A percentile compares a stretch with the other conserved stretches of the same genome.
Conservation (phyloP, 495 filamentous ascomycete species). For the Saxispiralis lemnorum region DNA sequence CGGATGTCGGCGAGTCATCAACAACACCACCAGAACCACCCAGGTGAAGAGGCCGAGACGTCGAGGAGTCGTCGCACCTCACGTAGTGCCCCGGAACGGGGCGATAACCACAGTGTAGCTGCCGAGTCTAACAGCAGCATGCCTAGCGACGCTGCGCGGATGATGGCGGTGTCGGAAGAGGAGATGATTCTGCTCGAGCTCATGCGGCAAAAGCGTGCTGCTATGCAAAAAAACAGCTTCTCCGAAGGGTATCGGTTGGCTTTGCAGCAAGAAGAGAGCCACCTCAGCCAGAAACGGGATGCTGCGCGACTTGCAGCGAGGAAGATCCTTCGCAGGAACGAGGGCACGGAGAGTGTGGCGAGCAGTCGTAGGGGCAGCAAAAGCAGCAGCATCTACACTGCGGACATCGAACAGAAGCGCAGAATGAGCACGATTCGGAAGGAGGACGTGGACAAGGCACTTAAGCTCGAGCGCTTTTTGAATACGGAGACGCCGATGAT, state of each 20-base stretch:
- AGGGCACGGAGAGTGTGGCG: not conserved
- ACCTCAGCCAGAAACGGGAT: slow-evolving; percentile 3
- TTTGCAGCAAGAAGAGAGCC: slow-evolving; percentile 13
- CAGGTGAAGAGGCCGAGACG: not conserved
- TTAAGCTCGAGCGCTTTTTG: slow-evolving; percentile 10
- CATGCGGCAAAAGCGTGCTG: slow-evolving; percentile 59
- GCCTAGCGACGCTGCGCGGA: slow-evolving; percentile 24
- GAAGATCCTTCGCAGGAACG: slow-evolving; percentile 4
- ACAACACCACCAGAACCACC: slow-evolving; percentile 1
- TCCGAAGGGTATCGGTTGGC: slow-evolving; percentile 32
- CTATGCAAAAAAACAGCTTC: slow-evolving; percentile 56
- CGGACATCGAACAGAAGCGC: slow-evolving; percentile 3
- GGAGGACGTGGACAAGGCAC: slow-evolving; percentile 12
- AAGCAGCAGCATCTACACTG: not conserved
- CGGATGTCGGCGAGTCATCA: not conserved
- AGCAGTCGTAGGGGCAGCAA: slow-evolving; percentile 2
- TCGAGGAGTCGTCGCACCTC: not conserved
- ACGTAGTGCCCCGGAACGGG: slow-evolving; percentile 4
- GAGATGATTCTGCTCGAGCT: slow-evolving; percentile 70
- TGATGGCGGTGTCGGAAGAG: slow-evolving; percentile 75
- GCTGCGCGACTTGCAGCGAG: slow-evolving; percentile 6
- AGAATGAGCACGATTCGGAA: slow-evolving; percentile 6
- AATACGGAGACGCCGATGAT: not conserved
- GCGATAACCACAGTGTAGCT: slow-evolving; percentile 1
- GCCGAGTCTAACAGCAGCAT: slow-evolving; percentile 8